phyloP scores from a whole-genome alignment of 2,329 filamentous ascomycete genomes.

The Cordyceps cicadae region DNA sequence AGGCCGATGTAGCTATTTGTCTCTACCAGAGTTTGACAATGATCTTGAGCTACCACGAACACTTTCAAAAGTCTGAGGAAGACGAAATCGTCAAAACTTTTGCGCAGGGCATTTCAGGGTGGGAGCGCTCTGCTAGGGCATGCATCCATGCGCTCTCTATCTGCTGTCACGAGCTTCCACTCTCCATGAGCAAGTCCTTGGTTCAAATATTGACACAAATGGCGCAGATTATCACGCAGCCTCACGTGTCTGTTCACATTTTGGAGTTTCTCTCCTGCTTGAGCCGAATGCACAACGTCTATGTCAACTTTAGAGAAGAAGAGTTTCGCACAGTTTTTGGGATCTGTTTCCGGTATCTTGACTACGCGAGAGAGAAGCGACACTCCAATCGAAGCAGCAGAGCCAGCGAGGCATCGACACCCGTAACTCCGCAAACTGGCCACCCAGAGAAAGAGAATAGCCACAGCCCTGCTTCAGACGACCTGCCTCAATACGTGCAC shows the following conservation, averaged over 20 bases:
- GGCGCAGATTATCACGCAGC: conserved; percentile 91
- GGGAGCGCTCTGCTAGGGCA: conserved; percentile 79
- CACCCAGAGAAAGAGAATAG: conserved; percentile 18
- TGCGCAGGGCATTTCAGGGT: conserved; percentile 71
- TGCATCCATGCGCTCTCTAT: conserved; percentile 94
- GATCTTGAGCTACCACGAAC: conserved; percentile 80
- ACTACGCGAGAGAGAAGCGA: conserved; percentile 69
- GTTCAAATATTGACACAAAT: conserved; percentile 85
- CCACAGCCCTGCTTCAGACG: conserved; percentile 44
- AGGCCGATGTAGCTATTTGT: conserved; percentile 81
- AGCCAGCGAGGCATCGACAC: conserved; percentile 33
- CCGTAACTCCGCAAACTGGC: conserved; percentile 16
- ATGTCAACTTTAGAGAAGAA: conserved; percentile 81
- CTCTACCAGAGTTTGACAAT: conserved; percentile 81
- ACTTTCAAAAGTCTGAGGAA: conserved; percentile 76
- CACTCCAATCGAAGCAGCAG: conserved; percentile 38
- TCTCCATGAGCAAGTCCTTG: conserved; percentile 76
- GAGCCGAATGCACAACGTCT: conserved; percentile 74
- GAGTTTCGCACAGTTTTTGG: conserved; percentile 93
- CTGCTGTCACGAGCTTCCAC: conserved; percentile 88
- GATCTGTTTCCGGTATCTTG: conserved; percentile 87
- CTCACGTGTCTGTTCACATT: conserved; percentile 86
- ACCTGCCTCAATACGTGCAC: conserved; percentile 88
- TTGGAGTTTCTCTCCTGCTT: conserved; percentile 90
- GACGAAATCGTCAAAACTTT: conserved; percentile 86